These are phyloP conservation scores for Cetraspora pellucida DNA, from an alignment of 192 early-diverging fungal species.

Conservation along the genomic window DNA sequence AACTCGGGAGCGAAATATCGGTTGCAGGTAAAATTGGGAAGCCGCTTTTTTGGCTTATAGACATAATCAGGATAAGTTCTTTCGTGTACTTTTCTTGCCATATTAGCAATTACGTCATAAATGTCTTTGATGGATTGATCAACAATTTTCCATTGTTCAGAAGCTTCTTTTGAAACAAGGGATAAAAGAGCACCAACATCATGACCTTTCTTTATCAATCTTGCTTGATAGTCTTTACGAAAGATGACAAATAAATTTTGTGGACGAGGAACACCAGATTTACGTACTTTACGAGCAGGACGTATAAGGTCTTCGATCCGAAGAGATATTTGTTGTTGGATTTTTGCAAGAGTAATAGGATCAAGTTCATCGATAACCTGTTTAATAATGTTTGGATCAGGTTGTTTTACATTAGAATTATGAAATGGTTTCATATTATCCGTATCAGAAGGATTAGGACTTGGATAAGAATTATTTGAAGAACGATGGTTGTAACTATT, in stretches of 20 bases:
- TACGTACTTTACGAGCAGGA: conserved; percentile 3
- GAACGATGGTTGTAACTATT: no score
- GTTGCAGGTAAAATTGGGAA: not conserved
- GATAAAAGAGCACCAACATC: conserved; percentile 1
- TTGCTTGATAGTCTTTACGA: conserved; percentile 6
- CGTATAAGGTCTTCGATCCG: conserved; percentile 14
- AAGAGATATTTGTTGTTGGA: not conserved
- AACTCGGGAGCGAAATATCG: no score
- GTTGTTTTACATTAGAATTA: not conserved
- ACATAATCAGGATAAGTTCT: conserved; percentile 22
- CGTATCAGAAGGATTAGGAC: no score
- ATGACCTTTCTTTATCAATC: not conserved
- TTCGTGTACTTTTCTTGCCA: conserved; percentile 26
- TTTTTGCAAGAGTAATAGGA: not conserved
- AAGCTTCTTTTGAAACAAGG: conserved; percentile 4
- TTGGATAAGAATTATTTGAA: no score
- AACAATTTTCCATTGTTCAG: not conserved
- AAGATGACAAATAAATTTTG: conserved; percentile 27
- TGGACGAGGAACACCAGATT: conserved; percentile 8
- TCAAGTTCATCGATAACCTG: conserved; percentile 12
- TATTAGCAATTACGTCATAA: conserved; percentile 5
- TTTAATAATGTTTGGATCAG: conserved; percentile 9
- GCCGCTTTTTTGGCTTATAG: conserved; percentile 30
- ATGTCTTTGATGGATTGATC: not conserved
- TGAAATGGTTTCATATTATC: not conserved